Evolutionary conservation across 1,284 basidiomycete species (phyloP), one percentile per base, ranked within the genome.

Genomic region (Cryptococcus jaspeensis): DNA sequence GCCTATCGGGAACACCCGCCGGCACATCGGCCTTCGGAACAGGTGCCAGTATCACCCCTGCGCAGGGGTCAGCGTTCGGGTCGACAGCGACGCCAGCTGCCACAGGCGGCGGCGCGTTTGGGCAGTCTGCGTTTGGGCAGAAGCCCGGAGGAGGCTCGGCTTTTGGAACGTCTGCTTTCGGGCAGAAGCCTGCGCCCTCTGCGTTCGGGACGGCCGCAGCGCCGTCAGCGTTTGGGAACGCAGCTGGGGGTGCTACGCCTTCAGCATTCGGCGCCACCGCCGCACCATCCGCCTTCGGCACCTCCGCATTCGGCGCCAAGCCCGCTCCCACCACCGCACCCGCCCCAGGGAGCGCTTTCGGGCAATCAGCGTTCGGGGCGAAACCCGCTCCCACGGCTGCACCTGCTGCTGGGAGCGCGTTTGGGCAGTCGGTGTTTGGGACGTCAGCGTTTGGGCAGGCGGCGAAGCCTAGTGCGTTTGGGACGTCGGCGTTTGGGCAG

Each of bases 331-430:
- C 65, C n/a, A 44, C 62, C 15, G 20, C 59, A 13, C 22, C 61
- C 37, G 44, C 60, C 18, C 32, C 61, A 41, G 68, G 70, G 40
- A 81, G 81, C 2, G 82, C 82, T 60, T 84, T 85, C 64, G 72
- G 71, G 2, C 76, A 78, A 25, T 80, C 54, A 13, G 52, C 62
- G 45, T 46, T 56, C 13, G 56, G 59, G 22, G 23, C 40, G 7
- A 40, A 32, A 9, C 28, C 65, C 22, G 40, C 62, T 40, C 22
- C 56, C 6, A 45, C 62, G n/a, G 43, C 61, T 15, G 22, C 60
- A 9, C 25, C 61, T 39, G 40, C 48, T 5, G 25, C 61, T 38
- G 69, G 71, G 40, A 11, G 20, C 3, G 82, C 81, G 60, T 84
- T 85, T 63, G 72, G 71, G 1, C 76, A 78, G 28, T 80, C 77